These are phyloP conservation scores for Elongisporangium senticosum DNA, from an alignment of 352 stramenopile genomes.

Conservation along the genomic window DNA sequence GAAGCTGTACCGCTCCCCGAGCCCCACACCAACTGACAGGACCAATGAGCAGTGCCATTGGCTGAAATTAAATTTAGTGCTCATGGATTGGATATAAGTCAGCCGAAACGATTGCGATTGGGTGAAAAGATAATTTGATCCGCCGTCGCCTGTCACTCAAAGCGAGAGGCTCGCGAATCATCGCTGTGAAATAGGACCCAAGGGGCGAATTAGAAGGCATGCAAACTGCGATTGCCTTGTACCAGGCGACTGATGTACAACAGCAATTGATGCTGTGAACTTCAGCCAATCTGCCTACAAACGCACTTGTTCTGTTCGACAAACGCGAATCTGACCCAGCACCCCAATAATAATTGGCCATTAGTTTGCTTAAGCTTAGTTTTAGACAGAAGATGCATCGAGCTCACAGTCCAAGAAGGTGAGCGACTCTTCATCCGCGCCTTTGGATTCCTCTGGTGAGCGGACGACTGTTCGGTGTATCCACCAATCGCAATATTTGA, in stretches of 20 bases:
- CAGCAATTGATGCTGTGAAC: too few species aligned
- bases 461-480: neutral
- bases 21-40: neutral
- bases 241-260: too few species aligned
- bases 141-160: neutral
- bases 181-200: too few species aligned
- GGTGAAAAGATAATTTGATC: neutral
- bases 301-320: neutral
- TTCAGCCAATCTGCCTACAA: too few species aligned
- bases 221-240: too few species aligned
- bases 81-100: constrained; percentile 3
- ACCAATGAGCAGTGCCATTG: neutral
- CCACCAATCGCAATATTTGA: neutral
- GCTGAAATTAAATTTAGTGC: neutral
- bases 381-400: neutral
- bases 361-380: too few species aligned
- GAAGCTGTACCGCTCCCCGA: constrained; percentile 1
- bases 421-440: neutral
- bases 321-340: neutral
- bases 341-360: neutral
- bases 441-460: neutral
- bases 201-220: too few species aligned
- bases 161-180: neutral
- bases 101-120: neutral
- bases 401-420: neutral